Evolutionary conservation across 441 rosid species (phyloP).

Genomic region (Macaranga tanarius): DNA sequence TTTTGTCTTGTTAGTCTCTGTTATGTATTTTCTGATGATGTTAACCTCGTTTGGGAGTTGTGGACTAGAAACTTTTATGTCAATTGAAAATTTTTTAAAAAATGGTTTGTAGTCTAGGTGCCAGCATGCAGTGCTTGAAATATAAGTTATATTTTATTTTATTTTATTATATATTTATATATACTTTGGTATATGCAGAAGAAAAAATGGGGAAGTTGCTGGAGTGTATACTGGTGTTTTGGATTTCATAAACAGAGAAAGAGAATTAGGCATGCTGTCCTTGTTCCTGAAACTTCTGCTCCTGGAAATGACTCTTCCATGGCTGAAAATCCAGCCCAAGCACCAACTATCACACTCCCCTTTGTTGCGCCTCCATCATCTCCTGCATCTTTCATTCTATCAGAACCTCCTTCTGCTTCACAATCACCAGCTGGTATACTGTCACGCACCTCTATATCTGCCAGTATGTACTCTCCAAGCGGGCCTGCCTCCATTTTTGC

Average conservation of each 20-base stretch:
- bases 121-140: background rate
- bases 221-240: constrained; percentile 70
- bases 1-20: background rate
- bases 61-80: background rate
- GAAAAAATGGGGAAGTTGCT: constrained; percentile 71
- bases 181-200: constrained; percentile 41
- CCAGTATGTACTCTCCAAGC: constrained; percentile 60
- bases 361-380: constrained; percentile 96
- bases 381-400: constrained; percentile 89
- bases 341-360: constrained; percentile 50
- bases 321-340: constrained; percentile 42
- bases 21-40: background rate
- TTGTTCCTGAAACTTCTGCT: constrained; percentile 53
- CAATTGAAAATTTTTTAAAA: no score
- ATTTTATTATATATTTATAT: constrained; percentile 4
- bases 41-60: background rate
- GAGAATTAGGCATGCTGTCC: constrained; percentile 66
- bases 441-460: constrained; percentile 60
- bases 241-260: constrained; percentile 56
- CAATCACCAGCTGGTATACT: constrained; percentile 77
- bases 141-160: background rate
- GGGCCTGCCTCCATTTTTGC: constrained; percentile 88
- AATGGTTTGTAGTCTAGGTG: background rate
- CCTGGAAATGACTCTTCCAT: constrained; percentile 34
- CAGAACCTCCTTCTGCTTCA: constrained; percentile 81